Conservation (phyloP, 345 rosid species). For the Euphorbia pulcherrima region DNA sequence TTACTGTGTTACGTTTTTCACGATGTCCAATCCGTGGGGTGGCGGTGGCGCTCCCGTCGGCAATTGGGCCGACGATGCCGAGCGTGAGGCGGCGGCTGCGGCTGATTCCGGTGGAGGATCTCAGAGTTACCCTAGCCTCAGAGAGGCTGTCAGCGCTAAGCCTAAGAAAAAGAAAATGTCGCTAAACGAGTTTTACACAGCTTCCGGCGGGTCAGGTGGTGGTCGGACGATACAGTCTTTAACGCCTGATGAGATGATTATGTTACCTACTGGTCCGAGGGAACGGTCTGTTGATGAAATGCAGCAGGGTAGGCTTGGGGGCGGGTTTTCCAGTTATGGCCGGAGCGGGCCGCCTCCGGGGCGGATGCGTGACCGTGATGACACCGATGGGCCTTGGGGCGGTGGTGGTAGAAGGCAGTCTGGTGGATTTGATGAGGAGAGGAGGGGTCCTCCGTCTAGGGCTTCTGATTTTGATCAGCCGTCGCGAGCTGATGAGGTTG, state of each 20-base stretch:
- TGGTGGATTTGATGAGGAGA: slow-evolving; percentile 82
- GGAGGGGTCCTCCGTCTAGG: slow-evolving; percentile 55
- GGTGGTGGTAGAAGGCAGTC: slow-evolving; percentile 51
- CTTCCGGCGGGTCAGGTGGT: slow-evolving; percentile 19
- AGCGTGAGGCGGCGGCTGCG: slow-evolving; percentile 47
- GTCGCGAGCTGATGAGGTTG: slow-evolving; percentile 88
- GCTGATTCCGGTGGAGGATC: slow-evolving; percentile 37
- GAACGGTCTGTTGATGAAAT: slow-evolving; percentile 85
- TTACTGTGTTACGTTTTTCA: no score
- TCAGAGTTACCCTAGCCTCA: slow-evolving; percentile 74
- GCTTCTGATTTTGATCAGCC: slow-evolving; percentile 69
- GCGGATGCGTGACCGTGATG: slow-evolving; percentile 47
- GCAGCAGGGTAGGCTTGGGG: slow-evolving; percentile 74
- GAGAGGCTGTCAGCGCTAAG: slow-evolving; percentile 60
- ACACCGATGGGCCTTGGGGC: slow-evolving; percentile 54
- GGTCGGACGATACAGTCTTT: slow-evolving; percentile 23
- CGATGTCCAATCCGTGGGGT: slow-evolving; percentile 74
- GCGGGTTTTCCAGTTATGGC: slow-evolving; percentile 70
- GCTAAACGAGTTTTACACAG: slow-evolving; percentile 51
- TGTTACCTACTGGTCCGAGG: slow-evolving; percentile 90
- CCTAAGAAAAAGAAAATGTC: slow-evolving; percentile 83
- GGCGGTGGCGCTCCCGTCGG: no score
- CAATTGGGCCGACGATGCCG: slow-evolving; percentile 95
- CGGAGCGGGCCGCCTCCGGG: slow-evolving; percentile 40
- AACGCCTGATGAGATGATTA: slow-evolving; percentile 72